Evolutionary conservation across 2,329 filamentous ascomycete genomes (phyloP).

Genomic region (Talaromyces sp.): DNA sequence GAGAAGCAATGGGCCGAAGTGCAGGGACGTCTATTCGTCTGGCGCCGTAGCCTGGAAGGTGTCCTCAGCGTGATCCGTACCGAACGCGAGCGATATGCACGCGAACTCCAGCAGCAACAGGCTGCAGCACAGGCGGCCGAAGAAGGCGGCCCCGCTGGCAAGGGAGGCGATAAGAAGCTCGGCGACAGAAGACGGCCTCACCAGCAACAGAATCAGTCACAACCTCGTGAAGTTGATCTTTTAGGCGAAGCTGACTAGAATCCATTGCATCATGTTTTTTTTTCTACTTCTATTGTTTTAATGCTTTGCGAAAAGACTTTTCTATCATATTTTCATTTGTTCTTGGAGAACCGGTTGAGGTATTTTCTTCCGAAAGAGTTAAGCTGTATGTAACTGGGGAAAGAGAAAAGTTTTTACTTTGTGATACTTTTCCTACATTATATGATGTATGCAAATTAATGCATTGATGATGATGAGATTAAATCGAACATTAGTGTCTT

Average conservation of each 20-base stretch:
- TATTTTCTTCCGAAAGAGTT: slow-evolving; percentile 2
- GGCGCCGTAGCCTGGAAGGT: slow-evolving; percentile 75
- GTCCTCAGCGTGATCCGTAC: slow-evolving; percentile 74
- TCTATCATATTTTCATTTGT: slow-evolving; percentile 24
- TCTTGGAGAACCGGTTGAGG: slow-evolving; percentile 21
- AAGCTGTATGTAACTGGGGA: neutral
- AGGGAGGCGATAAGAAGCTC: slow-evolving; percentile 27
- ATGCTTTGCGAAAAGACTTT: slow-evolving; percentile 16
- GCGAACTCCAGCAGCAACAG: slow-evolving; percentile 57
- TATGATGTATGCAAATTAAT: slow-evolving; percentile 10
- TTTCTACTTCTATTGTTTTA: slow-evolving; percentile 22
- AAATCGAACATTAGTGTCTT: neutral
- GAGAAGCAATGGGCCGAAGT: slow-evolving; percentile 99
- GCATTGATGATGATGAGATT: slow-evolving; percentile 8
- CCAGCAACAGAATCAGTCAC: slow-evolving; percentile 29
- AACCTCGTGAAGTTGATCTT: slow-evolving; percentile 37
- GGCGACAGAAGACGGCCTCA: slow-evolving; percentile 36
- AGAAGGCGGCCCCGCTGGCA: slow-evolving; percentile 27
- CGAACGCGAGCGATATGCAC: slow-evolving; percentile 75
- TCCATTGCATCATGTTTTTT: slow-evolving; percentile 19
- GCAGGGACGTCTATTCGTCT: slow-evolving; percentile 83
- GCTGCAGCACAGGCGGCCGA: slow-evolving; percentile 54
- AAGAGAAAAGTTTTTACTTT: slow-evolving; percentile 5
- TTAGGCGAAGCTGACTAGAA: slow-evolving; percentile 31
- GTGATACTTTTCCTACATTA: slow-evolving; percentile 4